Base-by-base conservation (phyloP, 345 rosid species). In the Brassica juncea region DNA sequence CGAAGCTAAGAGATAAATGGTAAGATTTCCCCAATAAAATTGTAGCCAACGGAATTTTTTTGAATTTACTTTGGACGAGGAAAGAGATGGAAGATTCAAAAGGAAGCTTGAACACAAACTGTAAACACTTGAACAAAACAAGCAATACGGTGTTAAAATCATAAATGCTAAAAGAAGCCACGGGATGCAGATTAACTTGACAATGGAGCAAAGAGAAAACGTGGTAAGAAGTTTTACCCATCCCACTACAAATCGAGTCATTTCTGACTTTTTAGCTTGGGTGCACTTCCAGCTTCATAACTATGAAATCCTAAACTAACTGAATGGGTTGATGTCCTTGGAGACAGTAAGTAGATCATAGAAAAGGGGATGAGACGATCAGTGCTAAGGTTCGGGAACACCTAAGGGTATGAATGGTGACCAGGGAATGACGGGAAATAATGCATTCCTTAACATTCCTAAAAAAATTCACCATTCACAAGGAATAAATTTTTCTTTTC, bases 271-370 rank as follows among this genome's bases (percentile, higher is more conserved):
- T 23, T 2, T 93, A 80, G 97, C 94, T 37, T 93, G 97, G 94
- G 93, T 92, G 75, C 85, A 87, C 55, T 75, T 92, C 68, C 91
- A 86, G 87, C 84, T 85, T 66, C 88, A 83, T 75, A 85, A 91
- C 76, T 91, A 87, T 60, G 88, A 88, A 78, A 81, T 85, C 1
- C 7, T 28, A 4, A 14, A 16, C 52, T 8, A 30, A 55, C 70
- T 0, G 15, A 19, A 32, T 15, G 11, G n/a, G 23, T 9, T 61
- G 12, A 19, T 19, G 19, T 19, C 19, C 19, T 19, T 19, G 19
- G 19, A 19, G 19, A 19, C 19, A 19, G 19, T 19, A 93, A 77
- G 60, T 64, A 7, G 84, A 87, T 23, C 25, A 23, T 1, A 23
- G 25, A 23, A 23, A 23, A 23, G 25, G 25, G 25, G 25, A 23